phyloP scores from a whole-genome alignment of 2,329 filamentous ascomycete species.

The Clarireedia monteithiana region DNA sequence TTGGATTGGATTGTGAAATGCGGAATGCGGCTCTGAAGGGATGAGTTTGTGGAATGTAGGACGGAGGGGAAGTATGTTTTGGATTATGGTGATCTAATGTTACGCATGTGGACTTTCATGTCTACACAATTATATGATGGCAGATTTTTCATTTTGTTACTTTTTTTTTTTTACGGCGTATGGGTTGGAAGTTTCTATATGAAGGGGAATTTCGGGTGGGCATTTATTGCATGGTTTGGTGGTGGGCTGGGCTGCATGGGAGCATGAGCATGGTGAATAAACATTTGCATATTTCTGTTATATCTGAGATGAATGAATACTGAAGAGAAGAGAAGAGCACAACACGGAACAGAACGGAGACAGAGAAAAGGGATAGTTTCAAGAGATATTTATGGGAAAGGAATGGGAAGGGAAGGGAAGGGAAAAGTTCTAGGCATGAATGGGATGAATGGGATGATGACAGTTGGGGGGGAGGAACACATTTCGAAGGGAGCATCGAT shows the following conservation, averaged over 20 bases:
- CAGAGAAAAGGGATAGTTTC: neutral
- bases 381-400: neutral
- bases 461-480: neutral
- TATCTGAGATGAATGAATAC: too few relatives aligned
- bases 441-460: neutral
- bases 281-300: too few relatives aligned
- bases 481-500: neutral
- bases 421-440: neutral
- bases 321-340: too few relatives aligned
- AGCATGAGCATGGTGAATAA: too few relatives aligned
- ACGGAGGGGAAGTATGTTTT: neutral
- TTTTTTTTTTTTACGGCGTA: neutral
- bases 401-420: neutral
- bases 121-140: neutral
- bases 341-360: neutral
- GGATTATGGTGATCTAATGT: neutral
- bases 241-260: too few relatives aligned
- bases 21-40: neutral
- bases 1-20: neutral
- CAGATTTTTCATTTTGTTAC: neutral
- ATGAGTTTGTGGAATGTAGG: neutral
- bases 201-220: too few relatives aligned
- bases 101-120: too few relatives aligned
- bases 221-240: neutral
- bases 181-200: neutral